These are phyloP conservation scores for Pterulicium gracile DNA, from an alignment of 1,284 basidiomycete genomes.

Conservation along the genomic window DNA sequence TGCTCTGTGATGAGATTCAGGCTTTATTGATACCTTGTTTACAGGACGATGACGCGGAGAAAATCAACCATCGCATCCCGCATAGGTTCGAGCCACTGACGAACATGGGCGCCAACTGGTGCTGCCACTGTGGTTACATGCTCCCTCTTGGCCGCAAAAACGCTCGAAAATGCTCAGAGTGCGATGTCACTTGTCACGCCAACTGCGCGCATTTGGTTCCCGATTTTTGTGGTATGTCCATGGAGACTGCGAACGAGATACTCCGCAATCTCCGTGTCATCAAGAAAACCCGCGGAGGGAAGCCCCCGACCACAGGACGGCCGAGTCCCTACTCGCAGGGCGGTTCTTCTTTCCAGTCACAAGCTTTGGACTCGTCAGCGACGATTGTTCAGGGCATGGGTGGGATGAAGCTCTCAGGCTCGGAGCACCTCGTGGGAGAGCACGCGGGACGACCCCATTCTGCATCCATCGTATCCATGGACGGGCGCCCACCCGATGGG, in stretches of 20 bases:
- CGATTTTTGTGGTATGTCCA: conserved; percentile 99
- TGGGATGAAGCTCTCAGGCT: conserved; percentile 35
- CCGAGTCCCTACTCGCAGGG: not conserved
- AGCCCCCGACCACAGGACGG: conserved; percentile 18
- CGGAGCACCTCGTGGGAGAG: conserved; percentile 19
- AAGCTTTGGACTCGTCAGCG: conserved; percentile 7
- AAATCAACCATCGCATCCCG: conserved; percentile 98
- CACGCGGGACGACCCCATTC: conserved; percentile 26
- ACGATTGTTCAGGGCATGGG: conserved; percentile 33
- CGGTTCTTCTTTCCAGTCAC: not conserved
- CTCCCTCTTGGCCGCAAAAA: conserved; percentile 96
- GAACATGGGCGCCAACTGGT: conserved; percentile 98
- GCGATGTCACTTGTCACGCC: conserved; percentile 93
- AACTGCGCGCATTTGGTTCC: conserved; percentile 98
- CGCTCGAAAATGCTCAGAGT: conserved; percentile 91
- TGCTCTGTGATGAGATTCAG: too few relatives aligned
- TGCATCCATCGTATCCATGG: conserved; percentile 11
- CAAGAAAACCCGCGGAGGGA: conserved; percentile 44
- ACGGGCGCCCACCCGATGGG: conserved; percentile 19
- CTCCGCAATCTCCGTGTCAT: conserved; percentile 86
- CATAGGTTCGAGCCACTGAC: conserved; percentile 97
- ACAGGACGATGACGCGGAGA: conserved; percentile 93
- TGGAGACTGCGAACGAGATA: conserved; percentile 96
- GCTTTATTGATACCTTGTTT: too few relatives aligned
- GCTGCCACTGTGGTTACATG: conserved; percentile 99